Evolutionary conservation across 257 asterid genomes (phyloP).

Genomic region (Solanum dulcamara): DNA sequence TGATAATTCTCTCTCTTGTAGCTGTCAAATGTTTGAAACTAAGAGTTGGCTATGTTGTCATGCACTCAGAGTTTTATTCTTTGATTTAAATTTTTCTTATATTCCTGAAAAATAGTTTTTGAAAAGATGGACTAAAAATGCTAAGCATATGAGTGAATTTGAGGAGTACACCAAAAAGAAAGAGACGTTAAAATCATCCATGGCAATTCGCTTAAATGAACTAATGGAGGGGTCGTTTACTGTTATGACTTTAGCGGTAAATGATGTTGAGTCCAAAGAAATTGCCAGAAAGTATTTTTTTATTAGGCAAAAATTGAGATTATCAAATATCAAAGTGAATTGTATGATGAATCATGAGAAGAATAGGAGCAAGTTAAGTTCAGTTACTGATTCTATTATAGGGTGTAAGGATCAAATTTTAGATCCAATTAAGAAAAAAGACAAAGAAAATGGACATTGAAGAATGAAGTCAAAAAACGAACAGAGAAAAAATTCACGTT

Average conservation of each 20-base stretch:
- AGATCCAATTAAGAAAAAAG: background rate
- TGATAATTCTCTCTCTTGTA: background rate
- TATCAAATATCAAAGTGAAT: background rate
- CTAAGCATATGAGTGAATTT: too few relatives aligned
- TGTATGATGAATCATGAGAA: too few relatives aligned
- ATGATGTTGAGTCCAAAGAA: background rate
- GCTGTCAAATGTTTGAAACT: background rate
- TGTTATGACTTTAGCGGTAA: background rate
- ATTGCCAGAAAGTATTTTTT: too few relatives aligned
- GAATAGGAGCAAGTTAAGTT: too few relatives aligned
- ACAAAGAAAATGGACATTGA: background rate
- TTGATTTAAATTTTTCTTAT: background rate
- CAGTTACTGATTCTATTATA: background rate
- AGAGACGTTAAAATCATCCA: background rate
- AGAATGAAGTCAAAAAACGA: background rate
- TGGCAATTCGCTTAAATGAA: too few relatives aligned
- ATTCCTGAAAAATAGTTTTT: background rate
- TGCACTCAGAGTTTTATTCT: too few relatives aligned
- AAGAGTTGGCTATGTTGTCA: background rate
- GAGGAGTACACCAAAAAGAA: background rate
- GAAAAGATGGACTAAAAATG: background rate
- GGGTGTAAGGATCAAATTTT: background rate
- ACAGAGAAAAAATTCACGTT: background rate
- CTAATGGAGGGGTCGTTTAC: too few relatives aligned
- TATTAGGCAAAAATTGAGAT: background rate